Conservation (phyloP, 768 basidiomycete species). For the Lentinus tigrinus region DNA sequence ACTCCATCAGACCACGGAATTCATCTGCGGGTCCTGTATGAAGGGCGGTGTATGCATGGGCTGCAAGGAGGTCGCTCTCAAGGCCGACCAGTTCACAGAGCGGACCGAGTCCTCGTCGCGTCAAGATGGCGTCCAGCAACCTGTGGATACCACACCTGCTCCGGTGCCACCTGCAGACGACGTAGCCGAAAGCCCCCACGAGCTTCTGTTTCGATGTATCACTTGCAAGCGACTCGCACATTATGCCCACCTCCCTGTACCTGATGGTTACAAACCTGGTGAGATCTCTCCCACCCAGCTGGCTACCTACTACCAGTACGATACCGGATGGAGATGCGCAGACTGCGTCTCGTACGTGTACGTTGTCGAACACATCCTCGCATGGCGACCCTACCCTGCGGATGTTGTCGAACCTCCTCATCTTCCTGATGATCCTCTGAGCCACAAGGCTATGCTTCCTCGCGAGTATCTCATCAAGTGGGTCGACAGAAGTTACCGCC, state of each 20-base stretch:
- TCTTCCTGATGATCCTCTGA: conserved; percentile 38
- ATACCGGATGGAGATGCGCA: conserved; percentile 63
- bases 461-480: conserved; percentile 95
- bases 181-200: conserved; percentile 23
- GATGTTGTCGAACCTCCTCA: conserved; percentile 54
- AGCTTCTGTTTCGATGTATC: conserved; percentile 78
- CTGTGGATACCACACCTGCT: background rate
- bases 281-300: conserved; percentile 37
- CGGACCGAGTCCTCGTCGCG: background rate
- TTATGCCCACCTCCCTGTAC: conserved; percentile 67
- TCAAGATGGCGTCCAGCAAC: background rate
- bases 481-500: conserved; percentile 73
- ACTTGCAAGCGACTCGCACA: conserved; percentile 83
- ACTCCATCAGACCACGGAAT: conserved; percentile 67
- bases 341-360: conserved; percentile 77
- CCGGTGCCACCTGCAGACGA: conserved; percentile 20
- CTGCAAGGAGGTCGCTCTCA: conserved; percentile 58
- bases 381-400: conserved; percentile 83
- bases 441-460: conserved; percentile 65
- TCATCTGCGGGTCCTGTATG: conserved; percentile 71
- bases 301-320: conserved; percentile 61
- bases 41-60: conserved; percentile 80
- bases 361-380: conserved; percentile 79
- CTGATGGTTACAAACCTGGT: conserved; percentile 34
- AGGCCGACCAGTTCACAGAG: conserved; percentile 38